Conservation (phyloP, 2,329 filamentous ascomycete species). For the Chalaropsis thielavioides region DNA sequence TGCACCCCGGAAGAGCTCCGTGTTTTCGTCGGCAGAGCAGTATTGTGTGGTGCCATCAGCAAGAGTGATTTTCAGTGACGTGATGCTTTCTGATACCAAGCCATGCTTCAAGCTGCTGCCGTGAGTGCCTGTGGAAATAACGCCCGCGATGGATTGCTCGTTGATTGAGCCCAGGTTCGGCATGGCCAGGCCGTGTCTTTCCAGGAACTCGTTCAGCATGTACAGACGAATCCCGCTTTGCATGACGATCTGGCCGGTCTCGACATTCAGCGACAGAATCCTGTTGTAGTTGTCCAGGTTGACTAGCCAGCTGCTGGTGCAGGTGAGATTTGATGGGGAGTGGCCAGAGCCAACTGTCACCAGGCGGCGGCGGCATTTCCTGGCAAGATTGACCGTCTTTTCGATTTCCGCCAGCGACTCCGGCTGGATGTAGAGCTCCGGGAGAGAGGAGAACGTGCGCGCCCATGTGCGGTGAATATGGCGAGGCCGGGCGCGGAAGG, state of each 20-base stretch:
- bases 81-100: conserved; percentile 64
- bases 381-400: conserved; percentile 67
- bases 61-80: conserved; percentile 63
- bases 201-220: conserved; percentile 58
- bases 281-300: conserved; percentile 75
- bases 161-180: conserved; percentile 91
- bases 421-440: conserved; percentile 83
- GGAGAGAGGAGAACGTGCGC: conserved; percentile 73
- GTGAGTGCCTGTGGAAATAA: conserved; percentile 85
- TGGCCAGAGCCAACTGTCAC: conserved; percentile 83
- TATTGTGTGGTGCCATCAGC: conserved; percentile 59
- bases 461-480: conserved; percentile 91
- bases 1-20: conserved; percentile 74
- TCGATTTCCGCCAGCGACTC: conserved; percentile 66
- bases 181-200: conserved; percentile 64
- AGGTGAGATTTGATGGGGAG: conserved; percentile 82
- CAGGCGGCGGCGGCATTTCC: conserved; percentile 64
- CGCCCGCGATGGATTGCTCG: conserved; percentile 81
- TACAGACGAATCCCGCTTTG: conserved; percentile 80
- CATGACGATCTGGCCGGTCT: conserved; percentile 55
- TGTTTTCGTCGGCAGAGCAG: conserved; percentile 55
- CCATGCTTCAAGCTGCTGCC: conserved; percentile 76
- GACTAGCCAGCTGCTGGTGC: conserved; percentile 84
- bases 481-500: conserved; percentile 59
- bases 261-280: conserved; percentile 54